Base-by-base conservation (phyloP, 352 stramenopile species). In the Globisporangium middletonii region DNA sequence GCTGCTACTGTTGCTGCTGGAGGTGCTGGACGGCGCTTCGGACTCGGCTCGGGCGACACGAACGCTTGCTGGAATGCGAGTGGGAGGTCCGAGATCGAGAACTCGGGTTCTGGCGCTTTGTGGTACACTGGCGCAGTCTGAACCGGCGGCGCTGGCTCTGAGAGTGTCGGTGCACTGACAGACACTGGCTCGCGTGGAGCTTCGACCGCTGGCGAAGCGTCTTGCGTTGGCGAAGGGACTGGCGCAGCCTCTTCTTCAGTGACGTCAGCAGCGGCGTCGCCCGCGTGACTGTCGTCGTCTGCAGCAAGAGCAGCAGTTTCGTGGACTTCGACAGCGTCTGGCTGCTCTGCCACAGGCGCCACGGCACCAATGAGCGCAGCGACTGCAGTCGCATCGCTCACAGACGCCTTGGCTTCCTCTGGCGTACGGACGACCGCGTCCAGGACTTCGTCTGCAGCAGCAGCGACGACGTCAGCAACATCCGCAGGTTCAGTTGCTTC, bases 61-160 rank as follows among this genome's bases (percentile, higher is more conserved):
- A 59, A 59, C n/a, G 53, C 53, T 47, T 59, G 28, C 12, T 48
- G 53, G 53, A 59, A 59, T 23, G 46, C 53, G 7, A 38, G 28
- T 28, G 53, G 53, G 13, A 59, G 44, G 43, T 48, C 43, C 2
- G 43, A 48, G 18, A 48, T 12, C 18, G 18, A 26, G 43, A 48
- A 48, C 33, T 18, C 19, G 7, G 43, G 5, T 12, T 18, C 47
- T 26, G 35, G 9, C 27, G n/a, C 38, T 49, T 26, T n/a, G 15
- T 47, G 46, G 16, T 23, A 44, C 30, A 33, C 44, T 41, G 44
- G 30, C 7, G n/a, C 43, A 9, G 38, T 37, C 16, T 28, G 38
- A 11, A 42, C 52, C 18, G 52, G 3, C n/a, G 30, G 5, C n/a
- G n/a, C 23, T 27, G 11, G 15, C 13, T 46, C 41, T 38, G 33